Conservation (phyloP, 1,284 basidiomycete genomes). For the Volvariella volvacea region DNA sequence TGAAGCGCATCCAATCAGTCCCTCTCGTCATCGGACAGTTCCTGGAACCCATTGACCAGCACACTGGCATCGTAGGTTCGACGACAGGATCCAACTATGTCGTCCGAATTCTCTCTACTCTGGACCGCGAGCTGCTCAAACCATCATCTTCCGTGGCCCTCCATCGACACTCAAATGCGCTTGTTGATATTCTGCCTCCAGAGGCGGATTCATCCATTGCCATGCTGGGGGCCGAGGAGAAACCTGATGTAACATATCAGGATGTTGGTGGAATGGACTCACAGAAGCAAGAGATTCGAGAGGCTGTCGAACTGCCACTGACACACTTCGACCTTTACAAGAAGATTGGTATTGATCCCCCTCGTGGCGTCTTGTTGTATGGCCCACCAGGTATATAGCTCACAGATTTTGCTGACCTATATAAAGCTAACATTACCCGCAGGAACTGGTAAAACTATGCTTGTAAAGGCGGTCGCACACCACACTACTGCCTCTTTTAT, state of each 20-base stretch:
- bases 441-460: slow-evolving; percentile 99
- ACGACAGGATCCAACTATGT: slow-evolving; percentile 99
- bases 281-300: slow-evolving; percentile 99
- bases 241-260: slow-evolving; percentile 84
- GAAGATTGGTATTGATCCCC: slow-evolving; percentile 99
- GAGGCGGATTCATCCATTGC: slow-evolving; percentile 98
- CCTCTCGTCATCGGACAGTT: slow-evolving; percentile 99
- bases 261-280: slow-evolving; percentile 97
- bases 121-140: slow-evolving; percentile 96
- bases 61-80: slow-evolving; percentile 95
- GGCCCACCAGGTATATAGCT: slow-evolving; percentile 75
- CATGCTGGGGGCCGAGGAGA: slow-evolving; percentile 91
- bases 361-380: slow-evolving; percentile 88
- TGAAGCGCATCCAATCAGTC: slow-evolving; percentile 98
- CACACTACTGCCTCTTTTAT: slow-evolving; percentile 98
- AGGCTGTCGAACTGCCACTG: slow-evolving; percentile 97
- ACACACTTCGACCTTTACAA: slow-evolving; percentile 98
- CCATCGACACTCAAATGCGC: slow-evolving; percentile 96
- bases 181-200: slow-evolving; percentile 97
- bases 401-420: background rate
- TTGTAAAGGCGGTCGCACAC: slow-evolving; percentile 97
- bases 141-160: slow-evolving; percentile 96
- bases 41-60: slow-evolving; percentile 97
- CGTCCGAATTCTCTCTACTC: slow-evolving; percentile 93
- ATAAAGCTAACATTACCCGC: slow-evolving; percentile 2